A percentile compares a stretch with the other conserved stretches of the same genome.
phyloP scores from a whole-genome alignment of 352 stramenopile species.

The Pythium rhizo-oryzae region DNA sequence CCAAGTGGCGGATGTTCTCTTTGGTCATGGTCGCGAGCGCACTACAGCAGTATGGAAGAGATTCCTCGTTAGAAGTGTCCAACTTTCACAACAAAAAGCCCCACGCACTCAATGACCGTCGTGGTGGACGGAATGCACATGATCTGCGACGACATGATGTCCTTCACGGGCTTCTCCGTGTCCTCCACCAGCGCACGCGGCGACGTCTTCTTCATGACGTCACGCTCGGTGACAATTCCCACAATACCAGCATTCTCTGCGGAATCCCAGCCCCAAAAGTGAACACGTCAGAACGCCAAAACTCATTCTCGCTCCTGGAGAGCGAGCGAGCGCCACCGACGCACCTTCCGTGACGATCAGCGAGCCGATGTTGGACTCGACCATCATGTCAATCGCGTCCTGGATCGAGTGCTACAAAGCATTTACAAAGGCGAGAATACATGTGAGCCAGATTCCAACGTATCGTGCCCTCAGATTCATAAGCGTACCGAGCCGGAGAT shows the following conservation, averaged over 20 bases:
- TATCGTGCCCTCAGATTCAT: not conserved
- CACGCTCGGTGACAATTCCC: slow-evolving; percentile 83
- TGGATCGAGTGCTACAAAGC: slow-evolving; percentile 67
- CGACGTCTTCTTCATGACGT: slow-evolving; percentile 79
- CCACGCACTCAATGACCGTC: slow-evolving; percentile 77
- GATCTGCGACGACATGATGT: slow-evolving; percentile 87
- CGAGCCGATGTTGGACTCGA: slow-evolving; percentile 77
- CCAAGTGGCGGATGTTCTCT: slow-evolving; percentile 84
- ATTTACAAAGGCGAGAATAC: not conserved
- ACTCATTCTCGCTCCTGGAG: not conserved
- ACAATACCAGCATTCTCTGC: slow-evolving; percentile 66
- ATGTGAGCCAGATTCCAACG: too few relatives aligned
- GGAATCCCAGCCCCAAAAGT: not conserved
- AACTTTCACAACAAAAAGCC: not conserved
- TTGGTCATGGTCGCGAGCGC: slow-evolving; percentile 87
- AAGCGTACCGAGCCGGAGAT: slow-evolving; percentile 55
- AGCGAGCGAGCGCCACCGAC: not conserved
- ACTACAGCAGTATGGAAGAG: slow-evolving; percentile 26
- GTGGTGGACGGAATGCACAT: slow-evolving; percentile 84
- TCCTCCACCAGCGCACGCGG: slow-evolving; percentile 48
- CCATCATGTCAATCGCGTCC: slow-evolving; percentile 77
- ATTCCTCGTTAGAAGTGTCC: not conserved
- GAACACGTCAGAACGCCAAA: slow-evolving; percentile 1
- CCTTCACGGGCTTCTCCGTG: slow-evolving; percentile 58
- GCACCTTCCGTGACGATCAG: slow-evolving; percentile 80